Base-by-base conservation (phyloP, 768 basidiomycete species). In the Leccinum subtestaceum region DNA sequence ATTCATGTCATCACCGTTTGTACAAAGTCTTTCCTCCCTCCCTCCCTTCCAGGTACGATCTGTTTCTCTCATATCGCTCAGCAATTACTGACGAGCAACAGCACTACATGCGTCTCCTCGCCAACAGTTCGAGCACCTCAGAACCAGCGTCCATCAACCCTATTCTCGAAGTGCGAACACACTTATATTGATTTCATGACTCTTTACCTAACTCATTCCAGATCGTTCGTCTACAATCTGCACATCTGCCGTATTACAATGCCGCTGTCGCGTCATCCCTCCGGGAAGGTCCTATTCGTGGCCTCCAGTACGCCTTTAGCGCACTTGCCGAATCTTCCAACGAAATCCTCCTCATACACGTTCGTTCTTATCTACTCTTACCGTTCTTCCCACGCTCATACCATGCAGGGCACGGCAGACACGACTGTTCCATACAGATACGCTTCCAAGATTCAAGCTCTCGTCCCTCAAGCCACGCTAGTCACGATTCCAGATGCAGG, bases 171-270 rank as follows among this genome's bases (percentile, higher is more conserved):
- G 83, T 78, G 52, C 38, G 68, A 59, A 49, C 38, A 17, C 40
- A 0, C 23, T 11, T 43, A 5, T 11, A 27, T 15, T 21, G 9
- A 17, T 25, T 12, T 23, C 45, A 12, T 38, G 1, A 21, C 11
- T 27, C 19, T 13, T 7, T 9, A n/a, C 60, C 63, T 13, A 63
- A 0, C 36, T 23, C 17, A 25, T 5, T 5, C 17, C 31, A 88
- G 84, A 85, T 91, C 56, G 84, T 91, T 1, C 81, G 88, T n/a
- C 75, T 89, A 12, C 89, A 91, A 72, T 87, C 87, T 0, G 89
- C 89, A 1, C 85, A 89, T 66, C 78, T 91, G 5, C 82, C 86
- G 1, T 83, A 89, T 4, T 91, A 84, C 69, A 89, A 91, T 62
- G 80, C 83, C 21, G 89, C 89, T 0, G 74, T 91, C n/a, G 89